Percentiles rank a stretch among this genome's conserved stretches.
phyloP scores from a whole-genome alignment of 176 grass and related monocot genomes.

The Aegilops sharonensis region DNA sequence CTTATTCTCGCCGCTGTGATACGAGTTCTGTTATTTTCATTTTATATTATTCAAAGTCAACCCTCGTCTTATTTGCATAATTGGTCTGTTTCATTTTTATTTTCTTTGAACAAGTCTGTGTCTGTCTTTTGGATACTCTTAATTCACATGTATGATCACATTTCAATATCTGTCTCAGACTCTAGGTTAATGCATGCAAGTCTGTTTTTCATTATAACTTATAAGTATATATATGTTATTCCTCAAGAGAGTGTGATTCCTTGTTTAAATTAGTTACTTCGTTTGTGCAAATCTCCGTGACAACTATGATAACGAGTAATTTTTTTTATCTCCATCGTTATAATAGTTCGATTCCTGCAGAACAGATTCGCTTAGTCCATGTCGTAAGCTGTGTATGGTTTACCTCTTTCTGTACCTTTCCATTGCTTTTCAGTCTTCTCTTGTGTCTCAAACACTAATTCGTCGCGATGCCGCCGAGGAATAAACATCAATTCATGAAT shows the following conservation, averaged over 20 bases:
- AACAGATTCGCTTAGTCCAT: neutral
- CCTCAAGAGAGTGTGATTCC: neutral
- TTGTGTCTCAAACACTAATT: neutral
- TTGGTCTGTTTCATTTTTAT: neutral
- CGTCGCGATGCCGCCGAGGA: neutral
- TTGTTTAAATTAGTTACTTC: neutral
- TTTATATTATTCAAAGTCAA: slow-evolving; percentile 27
- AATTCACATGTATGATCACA: neutral
- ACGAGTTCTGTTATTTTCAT: neutral
- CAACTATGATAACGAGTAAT: too few relatives aligned
- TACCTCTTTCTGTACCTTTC: neutral
- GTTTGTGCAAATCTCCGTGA: too few relatives aligned
- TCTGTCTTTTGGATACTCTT: neutral
- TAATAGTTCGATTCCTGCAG: neutral
- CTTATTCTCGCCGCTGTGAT: neutral
- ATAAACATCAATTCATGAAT: neutral
- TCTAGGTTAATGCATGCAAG: too few relatives aligned
- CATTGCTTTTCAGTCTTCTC: neutral
- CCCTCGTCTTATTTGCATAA: neutral
- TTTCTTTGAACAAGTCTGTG: neutral
- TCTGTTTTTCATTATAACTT: too few relatives aligned
- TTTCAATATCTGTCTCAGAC: neutral
- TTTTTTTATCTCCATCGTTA: too few relatives aligned
- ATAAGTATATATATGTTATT: neutral
- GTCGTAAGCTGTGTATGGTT: neutral